These are phyloP conservation scores for Pneumocystis wakefieldiae DNA, from an alignment of 1,139 yeast species.

Conservation along the genomic window DNA sequence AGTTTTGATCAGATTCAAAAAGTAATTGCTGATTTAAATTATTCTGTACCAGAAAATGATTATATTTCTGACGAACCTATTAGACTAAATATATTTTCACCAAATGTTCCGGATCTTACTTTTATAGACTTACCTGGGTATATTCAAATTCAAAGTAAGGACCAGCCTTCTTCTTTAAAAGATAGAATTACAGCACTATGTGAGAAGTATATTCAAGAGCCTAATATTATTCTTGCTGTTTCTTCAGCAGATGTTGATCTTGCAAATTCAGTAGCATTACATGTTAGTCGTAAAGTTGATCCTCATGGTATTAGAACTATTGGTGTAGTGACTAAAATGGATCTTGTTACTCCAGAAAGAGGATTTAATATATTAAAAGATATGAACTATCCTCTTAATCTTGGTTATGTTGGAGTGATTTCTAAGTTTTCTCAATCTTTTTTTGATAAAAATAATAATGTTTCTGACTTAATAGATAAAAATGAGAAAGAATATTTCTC, in stretches of 20 bases:
- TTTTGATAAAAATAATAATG: slow-evolving; percentile 6
- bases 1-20: slow-evolving; percentile 79
- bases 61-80: slow-evolving; percentile 86
- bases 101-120: slow-evolving; percentile 84
- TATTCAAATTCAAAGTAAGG: slow-evolving; percentile 91
- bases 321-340: slow-evolving; percentile 89
- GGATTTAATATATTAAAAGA: slow-evolving; percentile 61
- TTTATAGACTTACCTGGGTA: slow-evolving; percentile 94
- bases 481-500: slow-evolving; percentile 27
- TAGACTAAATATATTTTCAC: slow-evolving; percentile 77
- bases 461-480: slow-evolving; percentile 6
- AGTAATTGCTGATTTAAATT: slow-evolving; percentile 67
- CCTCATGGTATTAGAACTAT: slow-evolving; percentile 90
- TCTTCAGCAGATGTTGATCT: slow-evolving; percentile 96
- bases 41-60: slow-evolving; percentile 77
- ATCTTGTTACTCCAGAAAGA: slow-evolving; percentile 60
- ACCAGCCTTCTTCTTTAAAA: slow-evolving; percentile 78
- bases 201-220: slow-evolving; percentile 71
- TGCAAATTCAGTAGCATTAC: slow-evolving; percentile 85
- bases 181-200: slow-evolving; percentile 65
- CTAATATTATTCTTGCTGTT: slow-evolving; percentile 87
- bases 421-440: slow-evolving; percentile 37
- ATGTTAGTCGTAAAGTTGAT: slow-evolving; percentile 86
- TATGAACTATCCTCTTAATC: slow-evolving; percentile 69
- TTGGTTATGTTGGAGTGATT: slow-evolving; percentile 97